Evolutionary conservation across 768 basidiomycete species (phyloP).

Genomic region (Omphalotus guepiniiformis): DNA sequence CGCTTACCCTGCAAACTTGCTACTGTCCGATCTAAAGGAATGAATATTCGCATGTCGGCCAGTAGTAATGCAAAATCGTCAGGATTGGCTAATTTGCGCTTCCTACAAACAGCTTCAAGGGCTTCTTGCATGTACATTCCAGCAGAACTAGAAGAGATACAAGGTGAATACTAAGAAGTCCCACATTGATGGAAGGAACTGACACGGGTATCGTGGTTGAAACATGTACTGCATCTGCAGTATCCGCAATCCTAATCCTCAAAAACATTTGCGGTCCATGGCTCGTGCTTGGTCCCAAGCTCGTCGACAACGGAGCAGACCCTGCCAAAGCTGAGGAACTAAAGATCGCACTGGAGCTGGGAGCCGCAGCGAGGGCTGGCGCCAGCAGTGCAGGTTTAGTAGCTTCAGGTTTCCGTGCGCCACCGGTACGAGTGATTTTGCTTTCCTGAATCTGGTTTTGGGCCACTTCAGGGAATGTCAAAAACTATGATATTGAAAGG

Average conservation of each 20-base stretch:
- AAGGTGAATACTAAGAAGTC: neutral
- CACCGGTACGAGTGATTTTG: conserved; percentile 43
- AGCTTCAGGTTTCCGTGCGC: conserved; percentile 3
- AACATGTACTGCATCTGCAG: conserved; percentile 78
- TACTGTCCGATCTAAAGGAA: conserved; percentile 94
- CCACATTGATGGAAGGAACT: conserved; percentile 26
- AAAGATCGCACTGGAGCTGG: conserved; percentile 26
- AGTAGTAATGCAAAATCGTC: conserved; percentile 83
- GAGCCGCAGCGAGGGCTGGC: conserved; percentile 31
- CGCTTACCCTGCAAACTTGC: conserved; percentile 87
- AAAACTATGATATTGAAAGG: neutral
- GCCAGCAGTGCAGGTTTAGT: conserved; percentile 37
- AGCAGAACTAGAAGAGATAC: conserved; percentile 50
- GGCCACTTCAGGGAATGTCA: conserved; percentile 24
- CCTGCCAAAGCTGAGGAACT: conserved; percentile 15
- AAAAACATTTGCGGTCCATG: conserved; percentile 83
- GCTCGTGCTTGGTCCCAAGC: conserved; percentile 62
- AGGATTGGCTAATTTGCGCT: conserved; percentile 60
- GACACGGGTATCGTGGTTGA: conserved; percentile 92
- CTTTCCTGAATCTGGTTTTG: conserved; percentile 78
- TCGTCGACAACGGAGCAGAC: conserved; percentile 56
- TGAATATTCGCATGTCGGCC: conserved; percentile 64
- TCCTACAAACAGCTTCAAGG: conserved; percentile 76
- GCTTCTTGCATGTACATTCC: conserved; percentile 98
- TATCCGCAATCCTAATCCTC: conserved; percentile 75